phyloP scores from a whole-genome alignment of 2,329 filamentous ascomycete genomes.

The Rutstroemia sp. region DNA sequence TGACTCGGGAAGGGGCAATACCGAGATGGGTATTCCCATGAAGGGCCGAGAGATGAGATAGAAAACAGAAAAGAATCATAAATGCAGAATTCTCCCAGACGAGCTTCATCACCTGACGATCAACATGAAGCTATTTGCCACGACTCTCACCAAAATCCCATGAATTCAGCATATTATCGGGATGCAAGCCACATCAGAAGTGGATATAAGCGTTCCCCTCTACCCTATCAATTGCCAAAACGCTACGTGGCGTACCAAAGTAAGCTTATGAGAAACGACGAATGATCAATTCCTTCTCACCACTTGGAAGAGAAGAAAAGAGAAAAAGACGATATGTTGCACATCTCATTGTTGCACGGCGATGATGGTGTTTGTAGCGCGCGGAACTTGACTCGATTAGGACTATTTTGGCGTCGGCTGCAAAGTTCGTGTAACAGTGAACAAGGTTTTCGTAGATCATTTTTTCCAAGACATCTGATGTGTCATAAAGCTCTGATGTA shows the following conservation, averaged over 20 bases:
- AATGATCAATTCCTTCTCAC: slow-evolving; percentile 2
- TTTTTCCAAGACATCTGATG: not conserved
- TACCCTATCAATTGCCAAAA: too few species aligned
- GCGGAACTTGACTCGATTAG: not conserved
- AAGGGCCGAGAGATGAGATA: too few species aligned
- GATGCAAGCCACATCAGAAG: not conserved
- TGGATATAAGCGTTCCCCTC: not conserved
- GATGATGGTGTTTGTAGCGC: not conserved
- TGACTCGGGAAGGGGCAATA: not conserved
- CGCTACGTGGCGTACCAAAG: slow-evolving; percentile 1
- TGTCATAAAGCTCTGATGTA: not conserved
- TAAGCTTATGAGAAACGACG: not conserved
- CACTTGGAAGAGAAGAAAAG: not conserved
- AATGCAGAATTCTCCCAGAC: not conserved
- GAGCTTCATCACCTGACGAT: not conserved
- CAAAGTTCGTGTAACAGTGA: not conserved
- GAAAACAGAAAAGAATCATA: too few species aligned
- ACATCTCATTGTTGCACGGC: slow-evolving; percentile 9
- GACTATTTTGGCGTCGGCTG: not conserved
- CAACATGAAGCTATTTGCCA: not conserved
- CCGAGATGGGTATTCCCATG: not conserved
- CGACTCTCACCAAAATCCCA: too few species aligned
- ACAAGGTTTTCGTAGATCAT: not conserved
- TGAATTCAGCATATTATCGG: not conserved
- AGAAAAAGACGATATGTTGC: not conserved